A percentile compares a stretch with the other conserved stretches of the same genome.
phyloP scores from a whole-genome alignment of 2,329 filamentous ascomycete species.

The Cladorrhinum sp. region DNA sequence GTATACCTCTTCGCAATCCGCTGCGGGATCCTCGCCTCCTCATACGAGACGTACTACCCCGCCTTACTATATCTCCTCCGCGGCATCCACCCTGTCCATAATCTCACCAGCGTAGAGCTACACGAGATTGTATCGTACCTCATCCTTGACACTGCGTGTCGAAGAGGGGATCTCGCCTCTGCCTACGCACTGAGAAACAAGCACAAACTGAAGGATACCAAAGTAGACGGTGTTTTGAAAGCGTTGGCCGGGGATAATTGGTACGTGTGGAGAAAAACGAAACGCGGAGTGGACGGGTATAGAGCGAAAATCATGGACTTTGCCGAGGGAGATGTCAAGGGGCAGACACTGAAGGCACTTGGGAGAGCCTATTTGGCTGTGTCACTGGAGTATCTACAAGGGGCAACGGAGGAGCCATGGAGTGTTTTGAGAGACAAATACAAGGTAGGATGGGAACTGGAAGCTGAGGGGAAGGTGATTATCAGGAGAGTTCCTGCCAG shows the following conservation, averaged over 20 bases:
- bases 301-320: constrained; percentile 76
- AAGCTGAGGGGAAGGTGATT: constrained; percentile 66
- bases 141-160: constrained; percentile 84
- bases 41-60: constrained; percentile 86
- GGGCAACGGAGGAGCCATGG: constrained; percentile 68
- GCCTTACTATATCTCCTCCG: constrained; percentile 77
- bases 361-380: constrained; percentile 76
- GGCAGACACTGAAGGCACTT: constrained; percentile 81
- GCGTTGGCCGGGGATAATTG: constrained; percentile 81
- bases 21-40: constrained; percentile 73
- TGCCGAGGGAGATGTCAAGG: constrained; percentile 69
- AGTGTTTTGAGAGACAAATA: constrained; percentile 63
- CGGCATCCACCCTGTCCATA: constrained; percentile 63
- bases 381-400: constrained; percentile 66
- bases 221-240: constrained; percentile 65
- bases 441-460: constrained; percentile 81
- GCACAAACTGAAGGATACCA: constrained; percentile 62
- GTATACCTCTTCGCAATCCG: constrained; percentile 91
- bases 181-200: constrained; percentile 65
- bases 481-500: constrained; percentile 60
- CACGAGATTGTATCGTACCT: constrained; percentile 78
- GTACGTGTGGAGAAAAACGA: constrained; percentile 70
- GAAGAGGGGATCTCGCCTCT: constrained; percentile 69
- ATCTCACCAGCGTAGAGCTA: constrained; percentile 68
- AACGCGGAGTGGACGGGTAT: constrained; percentile 74